Conservation (phyloP, 2,329 filamentous ascomycete genomes). For the Verticillium alfalfae region DNA sequence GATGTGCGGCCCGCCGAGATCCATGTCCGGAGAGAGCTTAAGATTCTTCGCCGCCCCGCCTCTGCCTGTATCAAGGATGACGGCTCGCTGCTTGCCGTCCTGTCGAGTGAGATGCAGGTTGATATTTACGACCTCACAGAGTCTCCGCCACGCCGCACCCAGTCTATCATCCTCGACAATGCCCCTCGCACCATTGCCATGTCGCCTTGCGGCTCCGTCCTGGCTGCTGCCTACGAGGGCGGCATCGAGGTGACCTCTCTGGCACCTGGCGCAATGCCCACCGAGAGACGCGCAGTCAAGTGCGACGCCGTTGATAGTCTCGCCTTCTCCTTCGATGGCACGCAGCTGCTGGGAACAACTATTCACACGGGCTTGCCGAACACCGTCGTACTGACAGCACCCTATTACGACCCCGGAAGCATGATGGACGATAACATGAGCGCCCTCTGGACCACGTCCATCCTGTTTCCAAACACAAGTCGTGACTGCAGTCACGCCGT, state of each 20-base stretch:
- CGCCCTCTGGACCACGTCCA: slow-evolving; percentile 79
- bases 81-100: slow-evolving; percentile 68
- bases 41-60: slow-evolving; percentile 69
- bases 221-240: slow-evolving; percentile 80
- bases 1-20: slow-evolving; percentile 58
- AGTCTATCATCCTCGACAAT: slow-evolving; percentile 73
- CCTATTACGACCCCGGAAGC: slow-evolving; percentile 70
- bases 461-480: slow-evolving; percentile 77
- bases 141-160: slow-evolving; percentile 62
- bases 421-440: slow-evolving; percentile 63
- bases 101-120: slow-evolving; percentile 77
- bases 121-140: slow-evolving; percentile 73
- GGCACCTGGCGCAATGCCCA: slow-evolving; percentile 54
- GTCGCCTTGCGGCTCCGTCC: slow-evolving; percentile 73
- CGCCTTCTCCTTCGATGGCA: slow-evolving; percentile 72
- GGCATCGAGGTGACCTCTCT: slow-evolving; percentile 85
- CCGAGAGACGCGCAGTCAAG: slow-evolving; percentile 70
- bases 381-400: slow-evolving; percentile 72
- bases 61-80: slow-evolving; percentile 77
- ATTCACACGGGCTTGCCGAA: slow-evolving; percentile 57
- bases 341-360: slow-evolving; percentile 73
- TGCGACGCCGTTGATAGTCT: slow-evolving; percentile 71
- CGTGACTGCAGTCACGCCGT: slow-evolving; percentile 74
- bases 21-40: slow-evolving; percentile 69
- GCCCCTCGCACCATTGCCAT: slow-evolving; percentile 72